Conservation (phyloP, 2,329 filamentous ascomycete genomes). For the Aspergillus thermomutatus region DNA sequence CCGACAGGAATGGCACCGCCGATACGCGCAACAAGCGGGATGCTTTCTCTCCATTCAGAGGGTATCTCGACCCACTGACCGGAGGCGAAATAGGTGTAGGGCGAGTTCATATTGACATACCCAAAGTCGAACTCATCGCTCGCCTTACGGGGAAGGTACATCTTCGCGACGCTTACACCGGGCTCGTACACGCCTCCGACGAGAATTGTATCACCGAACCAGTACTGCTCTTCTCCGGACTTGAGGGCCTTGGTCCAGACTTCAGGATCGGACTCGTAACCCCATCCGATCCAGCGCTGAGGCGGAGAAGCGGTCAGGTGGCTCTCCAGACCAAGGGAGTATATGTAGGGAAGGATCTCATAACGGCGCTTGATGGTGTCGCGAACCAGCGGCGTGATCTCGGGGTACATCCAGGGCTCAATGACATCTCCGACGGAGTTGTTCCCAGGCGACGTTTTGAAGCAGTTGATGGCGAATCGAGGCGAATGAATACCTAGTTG, state of each 20-base stretch:
- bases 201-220: slow-evolving; percentile 65
- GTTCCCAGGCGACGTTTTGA: slow-evolving; percentile 66
- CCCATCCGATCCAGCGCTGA: slow-evolving; percentile 72
- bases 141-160: slow-evolving; percentile 59
- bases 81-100: slow-evolving; percentile 55
- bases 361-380: slow-evolving; percentile 67
- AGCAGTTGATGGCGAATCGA: slow-evolving; percentile 74
- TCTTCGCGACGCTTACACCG: slow-evolving; percentile 49
- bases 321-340: slow-evolving; percentile 61
- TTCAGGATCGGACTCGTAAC: slow-evolving; percentile 63
- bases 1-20: slow-evolving; percentile 55
- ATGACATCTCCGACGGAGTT: slow-evolving; percentile 69
- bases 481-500: slow-evolving; percentile 68
- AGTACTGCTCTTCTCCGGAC: slow-evolving; percentile 68
- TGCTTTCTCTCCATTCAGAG: slow-evolving; percentile 52
- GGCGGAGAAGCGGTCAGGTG: slow-evolving; percentile 61
- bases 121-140: slow-evolving; percentile 49
- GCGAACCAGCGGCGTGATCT: slow-evolving; percentile 61
- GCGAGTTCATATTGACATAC: slow-evolving; percentile 61
- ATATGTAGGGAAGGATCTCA: slow-evolving; percentile 68
- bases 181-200: slow-evolving; percentile 66
- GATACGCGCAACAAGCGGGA: slow-evolving; percentile 54
- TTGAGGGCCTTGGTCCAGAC: slow-evolving; percentile 62
- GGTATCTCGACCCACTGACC: slow-evolving; percentile 53
- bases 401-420: slow-evolving; percentile 74